Conservation (phyloP, 805 yeast genomes). For the Kregervanrija fluxuum region DNA sequence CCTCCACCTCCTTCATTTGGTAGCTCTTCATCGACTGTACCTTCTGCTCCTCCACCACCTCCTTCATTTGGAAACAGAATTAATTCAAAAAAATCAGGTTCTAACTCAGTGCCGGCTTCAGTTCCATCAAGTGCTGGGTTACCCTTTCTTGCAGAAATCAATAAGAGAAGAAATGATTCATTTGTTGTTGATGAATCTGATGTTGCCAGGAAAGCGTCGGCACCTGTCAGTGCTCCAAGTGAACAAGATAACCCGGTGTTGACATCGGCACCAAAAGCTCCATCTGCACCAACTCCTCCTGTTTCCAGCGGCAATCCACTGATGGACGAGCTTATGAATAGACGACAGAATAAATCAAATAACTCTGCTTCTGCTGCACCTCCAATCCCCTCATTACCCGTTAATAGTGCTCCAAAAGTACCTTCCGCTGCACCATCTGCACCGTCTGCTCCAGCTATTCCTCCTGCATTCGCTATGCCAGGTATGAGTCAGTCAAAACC, state of each 20-base stretch:
- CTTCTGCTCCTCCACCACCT: slow-evolving; percentile 16
- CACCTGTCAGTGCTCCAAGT: slow-evolving; percentile 22
- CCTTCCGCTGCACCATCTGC: slow-evolving; percentile 14
- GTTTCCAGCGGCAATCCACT: slow-evolving; percentile 14
- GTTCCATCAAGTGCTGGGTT: slow-evolving; percentile 32
- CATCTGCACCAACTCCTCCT: slow-evolving; percentile 19
- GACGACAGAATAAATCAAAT: slow-evolving; percentile 4
- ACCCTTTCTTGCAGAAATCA: slow-evolving; percentile 55
- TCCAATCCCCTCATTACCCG: slow-evolving; percentile 12
- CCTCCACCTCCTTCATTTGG: slow-evolving; percentile 19
- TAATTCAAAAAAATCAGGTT: slow-evolving; percentile 1
- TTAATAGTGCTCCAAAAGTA: slow-evolving; percentile 12
- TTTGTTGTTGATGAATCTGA: slow-evolving; percentile 36
- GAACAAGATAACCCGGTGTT: slow-evolving; percentile 11
- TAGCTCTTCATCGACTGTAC: slow-evolving; percentile 10
- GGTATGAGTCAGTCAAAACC: too few relatives aligned
- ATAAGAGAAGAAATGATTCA: slow-evolving; percentile 45
- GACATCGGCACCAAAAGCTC: slow-evolving; percentile 11
- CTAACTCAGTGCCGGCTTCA: slow-evolving; percentile 20
- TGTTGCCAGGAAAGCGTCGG: slow-evolving; percentile 13
- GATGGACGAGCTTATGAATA: slow-evolving; percentile 9
- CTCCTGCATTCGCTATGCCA: slow-evolving; percentile 6
- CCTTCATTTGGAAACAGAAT: slow-evolving; percentile 10
- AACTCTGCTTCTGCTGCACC: slow-evolving; percentile 4
- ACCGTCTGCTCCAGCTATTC: slow-evolving; percentile 13